Evolutionary conservation across 805 yeast species (phyloP), one percentile per base, ranked within the genome.

Genomic region (Alloascoidea hylecoeti): DNA sequence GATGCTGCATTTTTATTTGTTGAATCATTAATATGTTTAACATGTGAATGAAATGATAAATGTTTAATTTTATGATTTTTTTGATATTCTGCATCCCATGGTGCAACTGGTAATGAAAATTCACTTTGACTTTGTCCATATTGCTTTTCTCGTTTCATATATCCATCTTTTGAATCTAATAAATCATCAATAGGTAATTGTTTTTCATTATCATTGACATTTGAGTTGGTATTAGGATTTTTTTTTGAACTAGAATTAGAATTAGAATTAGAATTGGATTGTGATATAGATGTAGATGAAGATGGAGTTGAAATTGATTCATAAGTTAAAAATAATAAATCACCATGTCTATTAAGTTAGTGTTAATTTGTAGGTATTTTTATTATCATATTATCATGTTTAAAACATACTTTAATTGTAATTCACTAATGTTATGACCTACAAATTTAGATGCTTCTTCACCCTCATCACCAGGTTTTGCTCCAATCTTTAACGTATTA

Each of bases 91-190:
- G 68, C 68, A 55, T 92, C 96, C 84, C 89, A 92, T 2, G 98
- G 97, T 27, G 95, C 96, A 38, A 92, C 60, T 0, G 97, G 96
- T 23, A 94, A 75, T 55, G 97, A 92, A 53, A 86, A 85, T 51
- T 92, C 98, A 57, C 98, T 92, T 97, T 92, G 92, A 57, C 98
- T 92, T 97, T 92, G 92, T 2, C 97, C 99, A 48, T 78, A 79
- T 1, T 84, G 71, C 44, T 63, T 67, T 28, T 63, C 57, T 23
- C 98, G 68, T 18, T 66, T 57, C 40, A 92, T 84, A 39, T 80
- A 61, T 0, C 98, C 99, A 34, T 71, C 69, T 39, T 72, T 67
- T 18, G 62, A 64, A 37, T 79, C 88, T 23, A 88, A 63, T 6
- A 52, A 53, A 37, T 70, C 70, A 56, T 92, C 98, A 1, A 88